Percentiles rank a stretch among this genome's conserved stretches.
Conservation (phyloP, 331 rosid genomes). For the Saraca asoca region DNA sequence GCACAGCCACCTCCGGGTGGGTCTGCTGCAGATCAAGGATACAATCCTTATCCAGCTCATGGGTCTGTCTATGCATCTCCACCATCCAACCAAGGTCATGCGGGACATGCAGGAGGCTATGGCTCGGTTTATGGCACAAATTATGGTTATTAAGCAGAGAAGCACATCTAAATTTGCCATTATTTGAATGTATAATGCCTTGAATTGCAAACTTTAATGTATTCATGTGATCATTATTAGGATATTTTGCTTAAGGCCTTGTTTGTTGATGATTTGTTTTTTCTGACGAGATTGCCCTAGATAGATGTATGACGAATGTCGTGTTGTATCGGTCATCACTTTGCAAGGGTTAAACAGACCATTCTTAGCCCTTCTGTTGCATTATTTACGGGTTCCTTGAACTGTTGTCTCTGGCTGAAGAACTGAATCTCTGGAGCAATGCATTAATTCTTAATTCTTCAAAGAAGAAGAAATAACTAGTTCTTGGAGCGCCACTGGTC, state of each 20-base stretch:
- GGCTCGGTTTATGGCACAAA: constrained; percentile 79
- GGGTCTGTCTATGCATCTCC: constrained; percentile 82
- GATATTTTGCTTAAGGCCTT: constrained; percentile 11
- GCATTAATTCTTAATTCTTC: too few species aligned
- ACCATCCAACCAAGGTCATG: constrained; percentile 67
- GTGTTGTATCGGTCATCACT: constrained; percentile 25
- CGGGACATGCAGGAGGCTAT: constrained; percentile 69
- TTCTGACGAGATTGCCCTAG: neutral
- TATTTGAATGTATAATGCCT: constrained; percentile 30
- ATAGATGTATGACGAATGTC: neutral
- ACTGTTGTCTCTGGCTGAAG: too few species aligned
- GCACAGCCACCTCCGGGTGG: constrained; percentile 60
- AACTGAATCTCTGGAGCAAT: neutral
- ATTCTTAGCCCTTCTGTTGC: too few species aligned
- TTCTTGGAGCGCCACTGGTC: too few species aligned
- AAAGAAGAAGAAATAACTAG: too few species aligned
- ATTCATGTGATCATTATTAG: constrained; percentile 31
- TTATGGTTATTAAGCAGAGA: constrained; percentile 67
- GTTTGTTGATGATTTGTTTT: constrained; percentile 11
- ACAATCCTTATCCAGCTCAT: constrained; percentile 68
- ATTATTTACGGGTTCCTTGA: constrained; percentile 8
- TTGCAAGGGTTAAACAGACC: too few species aligned
- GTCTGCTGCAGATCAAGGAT: constrained; percentile 67
- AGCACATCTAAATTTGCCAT: constrained; percentile 30
- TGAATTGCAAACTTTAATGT: constrained; percentile 29